Evolutionary conservation across 176 grass and related monocot genomes (phyloP), one percentile per base, ranked within the genome.

Genomic region (Tuctoria greenei): DNA sequence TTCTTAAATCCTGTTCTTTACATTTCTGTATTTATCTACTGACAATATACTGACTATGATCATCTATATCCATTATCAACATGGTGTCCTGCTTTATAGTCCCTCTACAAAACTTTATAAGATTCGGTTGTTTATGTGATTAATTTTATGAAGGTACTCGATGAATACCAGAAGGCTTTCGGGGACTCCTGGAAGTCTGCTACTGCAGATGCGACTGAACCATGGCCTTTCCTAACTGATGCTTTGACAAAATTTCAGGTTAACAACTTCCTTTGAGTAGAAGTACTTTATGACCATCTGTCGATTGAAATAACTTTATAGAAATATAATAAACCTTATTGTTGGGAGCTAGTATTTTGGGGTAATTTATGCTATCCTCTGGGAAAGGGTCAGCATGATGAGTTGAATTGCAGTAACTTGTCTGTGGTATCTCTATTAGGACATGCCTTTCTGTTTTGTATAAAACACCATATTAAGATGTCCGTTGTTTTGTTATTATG

Each of bases 131-230:
- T 60, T 18, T 18, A 66, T 71, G 55, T 21, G 40, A 51, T 67
- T 2, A 28, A 75, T 79, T 76, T 67, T 60, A 27, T 92, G 75
- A 79, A 99, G 96, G 92, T 99, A 47, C 85, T 99, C 71, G 96
- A 99, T 74, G 96, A 99, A 86, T 99, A 99, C 85, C 92, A 95
- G 75, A 99, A 99, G 78, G 64, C 86, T 83, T 98, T 92, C 88
- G 95, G 91, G 49, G 92, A 99, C 57, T 85, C 87, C 14, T 95
- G 85, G 92, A 90, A 83, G 88, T 63, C 51, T 79, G 82, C 83
- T 18, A 78, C 77, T 61, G 63, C 73, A 36, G 96, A 99, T 92
- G 66, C 76, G 34, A 86, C 82, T 75, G 80, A 99, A 86, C 74
- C 84, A 45, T 95, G 92, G 96, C 71, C 87, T 86, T 99, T 92